Base-by-base conservation (phyloP, 2,329 filamentous ascomycete species). In the Nemania sp. region DNA sequence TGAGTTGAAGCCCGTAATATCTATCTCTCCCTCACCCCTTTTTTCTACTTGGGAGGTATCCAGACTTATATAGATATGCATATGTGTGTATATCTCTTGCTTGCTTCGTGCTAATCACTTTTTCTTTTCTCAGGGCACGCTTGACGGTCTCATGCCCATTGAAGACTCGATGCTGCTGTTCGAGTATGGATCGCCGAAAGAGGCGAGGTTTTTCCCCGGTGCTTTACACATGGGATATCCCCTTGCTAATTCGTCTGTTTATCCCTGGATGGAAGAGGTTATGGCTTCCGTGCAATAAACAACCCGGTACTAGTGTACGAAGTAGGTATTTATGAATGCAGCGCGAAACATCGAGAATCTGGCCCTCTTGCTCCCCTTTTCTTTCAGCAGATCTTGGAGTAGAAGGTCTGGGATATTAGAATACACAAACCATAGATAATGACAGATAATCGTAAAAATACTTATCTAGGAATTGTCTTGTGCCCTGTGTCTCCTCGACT, bases 211-310 rank as follows among this genome's bases (percentile, higher is more conserved):
- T 74, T 87, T 88, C 62, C 75, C 81, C 0, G 82, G 83, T 0
- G 76, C 84, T 34, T 71, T 87, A 64, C 87, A 90, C 67, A 90
- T 89, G 87, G 87, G 87, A 12, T 90, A 90, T 69, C 87, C 87
- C 4, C 72, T 80, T 68, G 83, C 84, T 0, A 87, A 87, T 64
- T 72, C 69, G 3, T 75, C 77, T 4, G 83, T 87, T 21, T 87
- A 86, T 69, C 82, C 84, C 1, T 87, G 84, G 85, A 83, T 87
- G 79, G 84, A 87, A 69, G 73, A 77, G 57, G 80, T 86, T 1
- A 80, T 86, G 76, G 67, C 55, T 7, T 74, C 73, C 71, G 55
- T 48, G 29, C 65, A 67, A 51, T 67, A 60, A 66, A 11, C 35
- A 35, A 7, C 13, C 13, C 34, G 34, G 34, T 13, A 13, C 34